Percentiles rank a stretch among this genome's conserved stretches.
phyloP scores from a whole-genome alignment of 805 yeast genomes.

The Metschnikowia orientalis region DNA sequence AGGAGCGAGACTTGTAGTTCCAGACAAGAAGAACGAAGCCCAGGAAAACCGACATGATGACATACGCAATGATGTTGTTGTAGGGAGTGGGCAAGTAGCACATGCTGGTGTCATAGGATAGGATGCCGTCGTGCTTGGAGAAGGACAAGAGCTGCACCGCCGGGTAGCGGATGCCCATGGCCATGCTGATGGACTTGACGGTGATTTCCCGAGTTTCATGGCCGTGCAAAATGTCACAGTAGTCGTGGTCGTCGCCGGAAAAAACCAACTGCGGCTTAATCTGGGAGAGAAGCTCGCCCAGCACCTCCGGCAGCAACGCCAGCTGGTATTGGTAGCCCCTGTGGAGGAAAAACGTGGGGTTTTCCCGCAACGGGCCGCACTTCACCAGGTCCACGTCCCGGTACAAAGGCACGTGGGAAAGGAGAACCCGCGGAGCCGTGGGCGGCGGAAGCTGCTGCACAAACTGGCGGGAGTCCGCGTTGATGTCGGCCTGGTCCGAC shows the following conservation, averaged over 20 bases:
- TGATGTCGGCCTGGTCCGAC: conserved; percentile 13
- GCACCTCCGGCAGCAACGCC: conserved; percentile 17
- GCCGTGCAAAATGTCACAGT: conserved; percentile 18
- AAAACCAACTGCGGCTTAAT: conserved; percentile 22
- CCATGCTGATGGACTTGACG: conserved; percentile 38
- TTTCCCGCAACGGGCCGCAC: conserved; percentile 24
- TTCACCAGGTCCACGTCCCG: conserved; percentile 15
- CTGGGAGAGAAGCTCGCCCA: conserved; percentile 14
- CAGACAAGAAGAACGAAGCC: conserved; percentile 27
- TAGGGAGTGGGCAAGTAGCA: conserved; percentile 48
- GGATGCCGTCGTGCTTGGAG: conserved; percentile 6
- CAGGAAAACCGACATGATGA: conserved; percentile 30
- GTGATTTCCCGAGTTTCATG: conserved; percentile 29
- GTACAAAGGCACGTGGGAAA: conserved; percentile 24
- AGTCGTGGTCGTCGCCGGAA: conserved; percentile 28
- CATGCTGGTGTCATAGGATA: conserved; percentile 33
- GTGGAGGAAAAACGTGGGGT: conserved; percentile 12
- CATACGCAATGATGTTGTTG: conserved; percentile 35
- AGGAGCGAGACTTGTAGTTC: conserved; percentile 26
- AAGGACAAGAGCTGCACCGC: conserved; percentile 39
- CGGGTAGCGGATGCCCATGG: conserved; percentile 38
- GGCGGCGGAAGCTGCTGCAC: conserved; percentile 9
- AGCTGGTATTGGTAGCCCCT: conserved; percentile 27
- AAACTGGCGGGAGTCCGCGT: conserved; percentile 14
- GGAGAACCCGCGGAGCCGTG: conserved; percentile 19